phyloP scores from a whole-genome alignment of 164 flowering plant genomes.

The Euptelea pleiosperma region DNA sequence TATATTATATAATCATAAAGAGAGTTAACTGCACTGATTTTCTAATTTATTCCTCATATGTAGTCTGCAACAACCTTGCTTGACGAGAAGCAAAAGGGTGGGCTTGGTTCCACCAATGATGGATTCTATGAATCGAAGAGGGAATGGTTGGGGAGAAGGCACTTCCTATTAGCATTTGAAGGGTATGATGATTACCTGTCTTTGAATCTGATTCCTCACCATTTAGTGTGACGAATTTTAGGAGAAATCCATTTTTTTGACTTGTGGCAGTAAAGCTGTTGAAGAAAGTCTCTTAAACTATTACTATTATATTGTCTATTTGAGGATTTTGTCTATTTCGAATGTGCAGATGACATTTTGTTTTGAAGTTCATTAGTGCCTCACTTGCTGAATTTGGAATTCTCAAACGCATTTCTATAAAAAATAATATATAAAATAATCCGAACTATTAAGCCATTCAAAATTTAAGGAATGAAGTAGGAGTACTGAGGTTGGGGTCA shows the following conservation, averaged over 20 bases:
- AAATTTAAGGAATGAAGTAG: too few relatives aligned
- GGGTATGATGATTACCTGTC: slow-evolving; percentile 43
- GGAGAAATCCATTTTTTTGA: background rate
- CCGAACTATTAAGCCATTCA: too few relatives aligned
- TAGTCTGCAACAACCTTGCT: slow-evolving; percentile 73
- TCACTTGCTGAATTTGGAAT: too few relatives aligned
- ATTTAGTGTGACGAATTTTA: background rate
- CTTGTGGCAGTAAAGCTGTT: too few relatives aligned
- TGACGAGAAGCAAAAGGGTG: slow-evolving; percentile 69
- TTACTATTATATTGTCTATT: too few relatives aligned
- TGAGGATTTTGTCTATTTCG: too few relatives aligned
- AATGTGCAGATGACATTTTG: too few relatives aligned
- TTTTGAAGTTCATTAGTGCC: too few relatives aligned
- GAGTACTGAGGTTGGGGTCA: too few relatives aligned
- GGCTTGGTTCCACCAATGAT: slow-evolving; percentile 48
- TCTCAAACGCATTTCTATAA: too few relatives aligned
- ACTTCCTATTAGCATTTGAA: slow-evolving; percentile 81
- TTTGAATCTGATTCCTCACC: background rate
- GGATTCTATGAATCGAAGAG: slow-evolving; percentile 94
- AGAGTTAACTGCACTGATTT: background rate
- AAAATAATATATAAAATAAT: too few relatives aligned
- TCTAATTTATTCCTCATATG: slow-evolving; percentile 9
- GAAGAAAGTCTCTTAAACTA: too few relatives aligned
- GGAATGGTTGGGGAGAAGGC: slow-evolving; percentile 95
- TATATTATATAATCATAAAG: background rate